These are phyloP conservation scores for Zizania palustris DNA, from an alignment of 202 grass and related monocot species.

Conservation along the genomic window DNA sequence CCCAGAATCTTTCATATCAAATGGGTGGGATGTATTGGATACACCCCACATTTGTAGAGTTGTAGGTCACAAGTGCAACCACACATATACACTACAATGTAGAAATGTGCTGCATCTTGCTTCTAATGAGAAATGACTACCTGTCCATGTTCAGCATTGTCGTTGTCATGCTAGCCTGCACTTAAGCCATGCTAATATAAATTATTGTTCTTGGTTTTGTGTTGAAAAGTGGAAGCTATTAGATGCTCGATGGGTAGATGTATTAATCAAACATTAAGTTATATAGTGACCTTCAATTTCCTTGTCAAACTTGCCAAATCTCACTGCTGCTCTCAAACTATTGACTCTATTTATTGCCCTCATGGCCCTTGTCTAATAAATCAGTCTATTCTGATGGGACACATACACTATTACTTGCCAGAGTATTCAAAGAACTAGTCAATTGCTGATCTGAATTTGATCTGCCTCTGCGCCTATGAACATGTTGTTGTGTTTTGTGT, in stretches of 20 bases:
- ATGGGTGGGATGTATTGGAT: neutral
- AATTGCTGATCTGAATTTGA: slow-evolving; percentile 11
- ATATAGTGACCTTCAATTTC: neutral
- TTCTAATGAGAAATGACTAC: neutral
- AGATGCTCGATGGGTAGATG: neutral
- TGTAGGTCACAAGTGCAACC: neutral
- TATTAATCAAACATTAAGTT: neutral
- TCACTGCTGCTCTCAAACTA: neutral
- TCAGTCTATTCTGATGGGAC: neutral
- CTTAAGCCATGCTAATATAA: neutral
- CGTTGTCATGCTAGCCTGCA: neutral
- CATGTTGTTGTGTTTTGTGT: neutral
- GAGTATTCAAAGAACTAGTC: neutral
- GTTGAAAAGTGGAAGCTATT: neutral
- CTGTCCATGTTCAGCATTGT: neutral
- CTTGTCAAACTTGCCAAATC: slow-evolving; percentile 3
- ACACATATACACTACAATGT: neutral
- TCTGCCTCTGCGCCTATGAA: neutral
- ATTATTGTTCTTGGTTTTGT: neutral
- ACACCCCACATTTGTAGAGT: neutral
- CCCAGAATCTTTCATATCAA: neutral
- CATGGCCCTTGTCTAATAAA: neutral
- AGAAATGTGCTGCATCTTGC: neutral
- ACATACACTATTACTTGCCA: too few species aligned
- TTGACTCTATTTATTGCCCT: neutral